phyloP scores from a whole-genome alignment of 78 protist species.

The Isochrysis galbana region DNA sequence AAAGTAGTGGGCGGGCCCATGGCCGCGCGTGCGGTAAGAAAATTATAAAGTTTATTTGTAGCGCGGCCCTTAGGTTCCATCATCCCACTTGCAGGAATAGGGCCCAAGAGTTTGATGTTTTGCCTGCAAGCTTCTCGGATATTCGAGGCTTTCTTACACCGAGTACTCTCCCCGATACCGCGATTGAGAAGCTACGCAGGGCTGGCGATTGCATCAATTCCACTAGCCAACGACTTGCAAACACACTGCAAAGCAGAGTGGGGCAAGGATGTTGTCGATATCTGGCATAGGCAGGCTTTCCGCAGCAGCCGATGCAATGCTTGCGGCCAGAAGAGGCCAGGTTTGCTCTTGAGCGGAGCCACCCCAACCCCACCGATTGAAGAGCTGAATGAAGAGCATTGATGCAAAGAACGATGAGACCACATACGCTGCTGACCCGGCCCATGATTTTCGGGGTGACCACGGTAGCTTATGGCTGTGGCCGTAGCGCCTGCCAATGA shows the following conservation, averaged over 20 bases:
- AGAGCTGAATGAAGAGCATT: neutral
- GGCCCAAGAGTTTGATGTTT: too few species aligned
- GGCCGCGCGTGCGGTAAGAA: too few species aligned
- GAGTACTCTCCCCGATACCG: too few species aligned
- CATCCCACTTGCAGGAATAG: too few species aligned
- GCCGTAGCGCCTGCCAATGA: neutral
- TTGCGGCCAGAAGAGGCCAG: neutral
- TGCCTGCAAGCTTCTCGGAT: too few species aligned
- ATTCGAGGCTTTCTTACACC: too few species aligned
- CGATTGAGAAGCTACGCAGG: too few species aligned
- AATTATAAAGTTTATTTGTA: too few species aligned
- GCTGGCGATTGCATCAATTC: too few species aligned
- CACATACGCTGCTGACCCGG: neutral
- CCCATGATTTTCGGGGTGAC: neutral
- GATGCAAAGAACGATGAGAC: neutral
- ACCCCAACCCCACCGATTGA: neutral
- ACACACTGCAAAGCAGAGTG: neutral
- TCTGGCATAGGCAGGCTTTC: neutral
- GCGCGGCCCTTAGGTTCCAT: too few species aligned
- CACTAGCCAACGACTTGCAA: too few species aligned
- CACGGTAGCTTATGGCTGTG: neutral
- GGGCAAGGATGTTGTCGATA: neutral
- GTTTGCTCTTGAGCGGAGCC: neutral
- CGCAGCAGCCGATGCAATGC: neutral
- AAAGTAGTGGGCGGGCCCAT: too few species aligned